Base-by-base conservation (phyloP, 2,329 filamentous ascomycete genomes). In the Aspergillus eucalypticola region DNA sequence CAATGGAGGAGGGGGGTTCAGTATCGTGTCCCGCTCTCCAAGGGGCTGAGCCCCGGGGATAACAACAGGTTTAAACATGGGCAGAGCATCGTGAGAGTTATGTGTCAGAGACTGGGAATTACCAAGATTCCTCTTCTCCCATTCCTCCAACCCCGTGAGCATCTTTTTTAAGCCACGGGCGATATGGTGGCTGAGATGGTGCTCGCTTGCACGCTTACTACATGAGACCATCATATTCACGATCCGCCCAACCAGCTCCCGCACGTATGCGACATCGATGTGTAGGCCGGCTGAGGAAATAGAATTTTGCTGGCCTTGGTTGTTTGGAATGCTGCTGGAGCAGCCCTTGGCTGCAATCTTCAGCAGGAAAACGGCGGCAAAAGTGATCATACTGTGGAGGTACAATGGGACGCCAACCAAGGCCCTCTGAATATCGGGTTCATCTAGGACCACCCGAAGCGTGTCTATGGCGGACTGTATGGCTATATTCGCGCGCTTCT, bases 361-460 rank as follows among this genome's bases (percentile, higher is more conserved):
- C 46, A 81, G 64, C 7, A 81, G 68, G 54, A 81, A 81, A 8
- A 80, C 78, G 6, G 76, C 75, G 1, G 79, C 77, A 66, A 80
- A 81, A 0, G 79, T 78, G 48, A 81, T 79, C 77, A 80, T 81
- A 58, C 78, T 79, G 65, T 80, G 77, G 5, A 81, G 70, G 60
- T 81, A 81, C 32, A 79, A 63, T 11, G 79, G 78, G 13, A 80
- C 75, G 42, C 78, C 79, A 17, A 78, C 73, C 56, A 81, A 66
- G 15, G 75, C 75, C 32, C 71, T 66, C 54, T 80, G 77, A 1
- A 79, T 76, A 60, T 79, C 78, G 15, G 75, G 74, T 60, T 79
- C 79, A 39, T 79, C 76, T 17, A 79, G 60, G 2, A 80, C 73
- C 19, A 78, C 72, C 35, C 73, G 71, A 39, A 81, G 73, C 44